Conservation (phyloP, 257 asterid genomes). For the Capsicum baccatum region DNA sequence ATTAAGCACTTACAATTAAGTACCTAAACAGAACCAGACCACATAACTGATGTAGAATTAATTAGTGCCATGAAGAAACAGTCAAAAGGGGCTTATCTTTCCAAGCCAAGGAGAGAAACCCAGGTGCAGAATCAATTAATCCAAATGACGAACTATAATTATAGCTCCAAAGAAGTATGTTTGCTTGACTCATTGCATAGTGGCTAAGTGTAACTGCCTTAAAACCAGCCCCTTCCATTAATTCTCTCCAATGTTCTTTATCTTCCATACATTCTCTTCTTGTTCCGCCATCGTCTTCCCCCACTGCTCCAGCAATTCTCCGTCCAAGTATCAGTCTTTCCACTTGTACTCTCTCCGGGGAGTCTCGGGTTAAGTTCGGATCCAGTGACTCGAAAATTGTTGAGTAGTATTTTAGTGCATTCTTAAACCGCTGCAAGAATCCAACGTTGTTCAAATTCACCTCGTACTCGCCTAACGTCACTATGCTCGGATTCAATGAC, state of each 20-base stretch:
- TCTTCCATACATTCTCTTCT: conserved; percentile 77
- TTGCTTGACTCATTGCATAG: conserved; percentile 91
- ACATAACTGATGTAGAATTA: not conserved
- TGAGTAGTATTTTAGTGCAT: conserved; percentile 71
- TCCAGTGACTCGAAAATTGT: conserved; percentile 87
- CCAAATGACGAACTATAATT: conserved; percentile 66
- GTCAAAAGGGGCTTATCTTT: conserved; percentile 79
- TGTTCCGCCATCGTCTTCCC: conserved; percentile 51
- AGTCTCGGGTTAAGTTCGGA: conserved; percentile 63
- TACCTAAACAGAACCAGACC: not conserved
- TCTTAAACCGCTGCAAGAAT: conserved; percentile 66
- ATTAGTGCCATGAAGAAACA: conserved; percentile 92
- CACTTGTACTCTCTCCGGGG: conserved; percentile 70
- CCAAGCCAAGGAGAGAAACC: conserved; percentile 91
- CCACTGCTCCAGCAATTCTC: conserved; percentile 67
- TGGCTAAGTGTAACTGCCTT: conserved; percentile 70
- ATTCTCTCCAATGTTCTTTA: conserved; percentile 71
- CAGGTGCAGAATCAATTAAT: conserved; percentile 71
- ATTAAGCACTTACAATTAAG: conserved; percentile 28
- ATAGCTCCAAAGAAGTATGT: conserved; percentile 81
- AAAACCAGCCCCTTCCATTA: conserved; percentile 88
- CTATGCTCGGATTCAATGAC: conserved; percentile 74
- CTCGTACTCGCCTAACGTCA: conserved; percentile 87
- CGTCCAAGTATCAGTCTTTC: conserved; percentile 75
- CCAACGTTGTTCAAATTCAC: conserved; percentile 70